phyloP scores from a whole-genome alignment of 768 basidiomycete species.

The Piloderma croceum region DNA sequence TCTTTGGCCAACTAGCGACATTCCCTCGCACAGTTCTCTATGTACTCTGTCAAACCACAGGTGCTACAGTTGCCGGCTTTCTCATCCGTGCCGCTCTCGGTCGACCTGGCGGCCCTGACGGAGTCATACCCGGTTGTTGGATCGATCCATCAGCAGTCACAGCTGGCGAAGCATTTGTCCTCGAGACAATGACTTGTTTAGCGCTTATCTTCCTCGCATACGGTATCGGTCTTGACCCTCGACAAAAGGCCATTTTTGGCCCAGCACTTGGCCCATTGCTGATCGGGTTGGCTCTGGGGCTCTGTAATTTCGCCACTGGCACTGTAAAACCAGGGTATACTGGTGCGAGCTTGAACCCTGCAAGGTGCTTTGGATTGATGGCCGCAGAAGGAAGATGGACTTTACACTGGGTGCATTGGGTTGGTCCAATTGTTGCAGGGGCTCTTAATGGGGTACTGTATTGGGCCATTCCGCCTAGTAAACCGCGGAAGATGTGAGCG shows the following conservation, averaged over 20 bases:
- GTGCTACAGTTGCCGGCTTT: background rate
- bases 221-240: background rate
- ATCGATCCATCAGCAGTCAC: background rate
- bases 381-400: too few relatives aligned
- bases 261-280: background rate
- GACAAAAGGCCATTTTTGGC: background rate
- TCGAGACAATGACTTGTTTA: background rate
- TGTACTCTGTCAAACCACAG: background rate
- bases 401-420: too few relatives aligned
- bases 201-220: background rate
- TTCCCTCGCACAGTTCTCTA: too few relatives aligned
- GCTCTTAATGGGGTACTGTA: too few relatives aligned
- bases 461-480: too few relatives aligned
- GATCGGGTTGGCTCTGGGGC: background rate
- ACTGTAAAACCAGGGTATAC: background rate
- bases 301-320: background rate
- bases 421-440: too few relatives aligned
- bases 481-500: too few relatives aligned
- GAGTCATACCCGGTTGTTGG: background rate
- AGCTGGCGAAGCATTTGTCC: background rate
- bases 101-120: background rate
- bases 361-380: background rate
- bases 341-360: background rate
- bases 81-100: background rate
- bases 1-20: background rate